Base-by-base conservation (phyloP, 306 rosid species). In the Chamaecrista fasciculata region DNA sequence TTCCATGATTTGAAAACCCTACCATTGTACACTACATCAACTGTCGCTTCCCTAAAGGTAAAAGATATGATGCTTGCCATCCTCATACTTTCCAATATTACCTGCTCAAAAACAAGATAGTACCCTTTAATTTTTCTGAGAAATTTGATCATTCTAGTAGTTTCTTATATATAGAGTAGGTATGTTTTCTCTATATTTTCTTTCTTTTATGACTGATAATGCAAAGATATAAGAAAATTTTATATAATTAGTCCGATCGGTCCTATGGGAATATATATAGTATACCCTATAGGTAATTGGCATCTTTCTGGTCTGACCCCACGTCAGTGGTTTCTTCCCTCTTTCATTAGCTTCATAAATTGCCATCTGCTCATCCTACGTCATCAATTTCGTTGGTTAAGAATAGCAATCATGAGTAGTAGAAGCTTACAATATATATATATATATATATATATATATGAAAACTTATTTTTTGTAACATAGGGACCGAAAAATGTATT, bases 51-150 rank as follows among this genome's bases (percentile, higher is more conserved):
- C 76, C 98, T 87, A 60, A 84, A 93, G 18, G 91, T 83, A 62
- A 93, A 93, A 61, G 98, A 93, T 66, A 93, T 90, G 24, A 93
- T 80, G 77, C 93, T 93, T 36, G 98, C 78, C 96, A 87, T 87
- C 67, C 98, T 87, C 79, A 89, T 64, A 73, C 93, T 89, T 80
- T 92, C 98, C 75, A 87, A 75, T 59, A 92, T 80, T 34, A 90
- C 91, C 98, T 92, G 86, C 57, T n/a, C n/a, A n/a, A 79, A 78
- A 34, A 52, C 53, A 44, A 51, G 37, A 43, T 25, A n/a, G n/a
- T n/a, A n/a, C n/a, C 53, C 28, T 34, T 58, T n/a, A n/a, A n/a
- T n/a, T n/a, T 62, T 4, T 28, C 51, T 55, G 2, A 77, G 67
- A 67, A 74, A 48, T 66, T 33, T n/a, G n/a, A n/a, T n/a, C 51